Base-by-base conservation (phyloP, 257 asterid species). In the Salvia splendens region DNA sequence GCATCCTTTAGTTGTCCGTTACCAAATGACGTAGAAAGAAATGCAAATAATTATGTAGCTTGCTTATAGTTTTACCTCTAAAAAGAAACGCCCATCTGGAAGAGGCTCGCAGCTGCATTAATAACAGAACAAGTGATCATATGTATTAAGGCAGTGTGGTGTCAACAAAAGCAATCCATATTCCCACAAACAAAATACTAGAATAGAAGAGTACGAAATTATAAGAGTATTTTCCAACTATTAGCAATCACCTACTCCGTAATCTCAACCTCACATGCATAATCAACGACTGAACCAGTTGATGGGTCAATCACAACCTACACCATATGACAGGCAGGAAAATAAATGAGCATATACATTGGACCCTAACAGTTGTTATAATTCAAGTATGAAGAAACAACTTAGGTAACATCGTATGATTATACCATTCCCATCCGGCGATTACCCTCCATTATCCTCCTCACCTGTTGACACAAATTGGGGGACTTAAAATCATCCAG, bases 371-470 rank as follows among this genome's bases (percentile, higher is more conserved):
- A 9, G 65, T 24, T 41, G 46, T 41, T n/a, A 28, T 16, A 55
- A 41, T 47, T 55, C 30, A 56, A 61, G 30, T 54, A 50, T 15
- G 54, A 30, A 67, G 59, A 65, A 61, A 6, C 32, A 65, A 57
- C 11, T 51, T 42, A 10, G 61, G 15, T 40, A 53, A 20, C 46
- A 73, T 46, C 3, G 3, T 2, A 24, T 0, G 24, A 0, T 24
- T 24, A 46, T 80, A 86, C 96, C 98, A 91, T 91, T 87, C 98
- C 99, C 99, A 91, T 94, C 41, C 96, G 88, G 35, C 84, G 95
- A 71, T 89, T 94, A 74, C 99, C 99, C 83, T 94, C 98, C 99
- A 94, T 89, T 71, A 91, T 89, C 82, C 99, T 83, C 81, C 98
- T 85, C 71, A 91, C 95, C 99, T 94, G 75, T 79, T 80, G 67